Conservation (phyloP, 306 rosid species). For the Pachyrhizus erosus region DNA sequence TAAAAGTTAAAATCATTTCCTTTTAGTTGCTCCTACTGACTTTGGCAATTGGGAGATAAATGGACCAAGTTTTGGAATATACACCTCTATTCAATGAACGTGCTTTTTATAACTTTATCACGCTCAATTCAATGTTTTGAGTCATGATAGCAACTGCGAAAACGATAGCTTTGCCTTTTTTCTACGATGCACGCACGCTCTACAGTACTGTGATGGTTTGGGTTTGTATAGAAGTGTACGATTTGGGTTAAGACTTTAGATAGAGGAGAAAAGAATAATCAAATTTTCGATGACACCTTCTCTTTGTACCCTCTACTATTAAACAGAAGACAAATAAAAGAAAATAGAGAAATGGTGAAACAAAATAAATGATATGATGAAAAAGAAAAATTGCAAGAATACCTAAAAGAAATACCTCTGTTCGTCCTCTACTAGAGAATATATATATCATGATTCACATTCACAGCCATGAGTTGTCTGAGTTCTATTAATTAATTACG, state of each 20-base stretch:
- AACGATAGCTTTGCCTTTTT: conserved; percentile 37
- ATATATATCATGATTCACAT: too few relatives aligned
- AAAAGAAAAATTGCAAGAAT: too few relatives aligned
- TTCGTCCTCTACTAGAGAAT: too few relatives aligned
- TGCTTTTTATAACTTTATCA: conserved; percentile 25
- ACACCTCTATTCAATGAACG: conserved; percentile 43
- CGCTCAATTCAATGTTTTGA: conserved; percentile 34
- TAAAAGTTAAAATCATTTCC: conserved; percentile 25
- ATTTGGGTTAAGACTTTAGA: neutral
- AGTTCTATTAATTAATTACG: too few relatives aligned
- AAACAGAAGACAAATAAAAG: neutral
- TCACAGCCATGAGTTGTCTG: too few relatives aligned
- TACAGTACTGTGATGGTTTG: neutral
- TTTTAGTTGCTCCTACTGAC: conserved; percentile 4
- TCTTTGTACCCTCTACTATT: neutral
- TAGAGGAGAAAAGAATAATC: too few relatives aligned
- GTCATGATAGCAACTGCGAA: conserved; percentile 28
- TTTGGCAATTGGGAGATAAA: conserved; percentile 5
- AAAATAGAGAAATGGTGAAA: neutral
- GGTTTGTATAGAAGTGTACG: conserved; percentile 17
- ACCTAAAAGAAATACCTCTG: too few relatives aligned
- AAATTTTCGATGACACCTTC: too few relatives aligned
- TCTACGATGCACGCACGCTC: conserved; percentile 16
- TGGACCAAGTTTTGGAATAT: neutral
- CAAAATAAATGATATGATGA: neutral